phyloP scores from a whole-genome alignment of 2,329 filamentous ascomycete species.

The Myriosclerotinia duriaeana region DNA sequence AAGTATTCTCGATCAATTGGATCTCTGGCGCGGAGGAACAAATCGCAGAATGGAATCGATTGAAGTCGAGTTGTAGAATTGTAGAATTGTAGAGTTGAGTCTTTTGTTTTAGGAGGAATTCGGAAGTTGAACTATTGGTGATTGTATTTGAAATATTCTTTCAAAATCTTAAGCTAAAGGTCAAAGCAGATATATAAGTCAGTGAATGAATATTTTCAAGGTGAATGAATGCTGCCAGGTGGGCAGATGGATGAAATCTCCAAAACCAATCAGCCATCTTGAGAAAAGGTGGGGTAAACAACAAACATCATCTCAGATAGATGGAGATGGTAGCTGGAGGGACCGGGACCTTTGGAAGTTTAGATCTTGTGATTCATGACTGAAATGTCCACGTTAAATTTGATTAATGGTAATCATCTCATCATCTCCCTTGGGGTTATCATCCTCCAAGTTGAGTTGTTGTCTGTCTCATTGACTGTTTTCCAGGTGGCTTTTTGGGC shows the following conservation, averaged over 20 bases:
- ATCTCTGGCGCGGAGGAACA: background rate
- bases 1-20: background rate
- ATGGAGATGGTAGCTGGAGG: too few species aligned
- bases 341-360: too few species aligned
- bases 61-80: background rate
- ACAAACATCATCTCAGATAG: background rate
- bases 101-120: background rate
- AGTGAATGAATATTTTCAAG: background rate
- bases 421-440: too few species aligned
- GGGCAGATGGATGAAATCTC: constrained; percentile 2
- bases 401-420: background rate
- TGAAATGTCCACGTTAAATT: background rate
- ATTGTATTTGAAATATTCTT: background rate
- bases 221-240: constrained; percentile 5
- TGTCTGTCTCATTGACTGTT: background rate
- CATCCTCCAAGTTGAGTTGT: background rate
- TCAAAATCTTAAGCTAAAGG: background rate
- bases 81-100: background rate
- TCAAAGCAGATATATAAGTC: background rate
- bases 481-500: too few species aligned
- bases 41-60: background rate
- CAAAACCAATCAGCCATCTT: background rate
- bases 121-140: background rate
- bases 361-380: background rate
- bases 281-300: background rate